Evolutionary conservation across 257 asterid species (phyloP), one percentile per base, ranked within the genome.

Genomic region (Fraxinus cuspidata): DNA sequence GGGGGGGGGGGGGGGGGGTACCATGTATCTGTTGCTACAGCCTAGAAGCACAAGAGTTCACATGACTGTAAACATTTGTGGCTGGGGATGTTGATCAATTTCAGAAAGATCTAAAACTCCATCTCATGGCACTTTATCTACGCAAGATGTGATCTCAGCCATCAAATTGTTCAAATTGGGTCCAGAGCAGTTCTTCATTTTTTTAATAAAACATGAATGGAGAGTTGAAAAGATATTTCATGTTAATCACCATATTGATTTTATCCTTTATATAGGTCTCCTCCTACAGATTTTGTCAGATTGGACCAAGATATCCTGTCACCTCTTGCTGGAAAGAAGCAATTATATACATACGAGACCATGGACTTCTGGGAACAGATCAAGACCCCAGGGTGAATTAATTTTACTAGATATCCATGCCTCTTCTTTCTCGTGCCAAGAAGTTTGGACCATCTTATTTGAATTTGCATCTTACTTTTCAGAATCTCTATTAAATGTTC

Each of bases 291-390:
- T 84, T 93, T 88, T 84, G 94, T 91, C 29, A 88, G 97, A 83
- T 85, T 91, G 91, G 97, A 93, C 87, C 97, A 93, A 84, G 98
- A 91, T 79, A 91, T 93, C 71, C 81, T 93, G 85, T 90, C 97
- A 40, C 98, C 94, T 75, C 92, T 93, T 81, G 98, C 97, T 58
- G 98, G 97, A 76, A 93, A 89, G 89, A 91, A 90, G 88, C 81
- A 90, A 76, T 79, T 91, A 67, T 93, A 82, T 80, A 89, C 93
- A 8, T 87, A 91, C 12, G 91, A 91, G 90, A 91, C 96, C 38
- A 83, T 81, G 68, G 97, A 90, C 80, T 93, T 91, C 77, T 93
- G 98, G 98, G 97, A 93, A 83, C 98, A 93, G 80, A 93, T 93
- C 87, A 93, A 91, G 81, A 90, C 92, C 27, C 97, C 97, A 65